Base-by-base conservation (phyloP, 1,284 basidiomycete species). In the Heterobasidion annosum region DNA sequence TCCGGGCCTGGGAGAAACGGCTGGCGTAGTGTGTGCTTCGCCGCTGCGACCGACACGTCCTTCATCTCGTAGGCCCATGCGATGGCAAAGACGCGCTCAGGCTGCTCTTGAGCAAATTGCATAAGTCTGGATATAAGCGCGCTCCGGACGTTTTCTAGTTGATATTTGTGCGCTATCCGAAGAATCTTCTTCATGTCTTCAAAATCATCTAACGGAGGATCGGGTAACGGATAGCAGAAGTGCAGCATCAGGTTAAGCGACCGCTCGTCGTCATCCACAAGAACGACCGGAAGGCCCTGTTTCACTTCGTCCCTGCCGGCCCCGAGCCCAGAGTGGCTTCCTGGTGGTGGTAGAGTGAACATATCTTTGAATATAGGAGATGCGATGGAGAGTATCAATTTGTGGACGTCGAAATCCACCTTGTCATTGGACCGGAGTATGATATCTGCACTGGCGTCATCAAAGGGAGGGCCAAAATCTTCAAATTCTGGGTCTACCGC, bases 281-380 rank as follows among this genome's bases (percentile, higher is more conserved):
- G 18, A 2, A 58, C 51, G 40, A 57, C 46, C 13, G 53, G 52
- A n/a, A 34, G 13, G n/a, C n/a, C 16, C 5, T 40, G 10, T n/a
- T 40, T 40, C 0, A 12, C 5, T n/a, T 40, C 37, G 37, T 40
- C 10, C 37, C 12, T n/a, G 37, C n/a, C 37, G 12, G 37, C 37
- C n/a, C n/a, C 12, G 37, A n/a, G 10, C 3, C 12, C 10, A 4
- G 44, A 6, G 10, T 7, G 15, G 34, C 16, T 15, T 25, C n/a
- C n/a, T 18, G n/a, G 5, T 18, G 32, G 52, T 8, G 34, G n/a
- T 5, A 48, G 33, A 16, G 52, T 13, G 53, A 74, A 67, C 71
- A 74, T 71, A 9, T 62, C 57, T 18, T 62, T 57, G 56, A 75
- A 75, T 51, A 72, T 61, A 1, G 68, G 61, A 2, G 72, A 72